Conservation (phyloP, 139 green algal genomes). For the Trebouxia sp. region DNA sequence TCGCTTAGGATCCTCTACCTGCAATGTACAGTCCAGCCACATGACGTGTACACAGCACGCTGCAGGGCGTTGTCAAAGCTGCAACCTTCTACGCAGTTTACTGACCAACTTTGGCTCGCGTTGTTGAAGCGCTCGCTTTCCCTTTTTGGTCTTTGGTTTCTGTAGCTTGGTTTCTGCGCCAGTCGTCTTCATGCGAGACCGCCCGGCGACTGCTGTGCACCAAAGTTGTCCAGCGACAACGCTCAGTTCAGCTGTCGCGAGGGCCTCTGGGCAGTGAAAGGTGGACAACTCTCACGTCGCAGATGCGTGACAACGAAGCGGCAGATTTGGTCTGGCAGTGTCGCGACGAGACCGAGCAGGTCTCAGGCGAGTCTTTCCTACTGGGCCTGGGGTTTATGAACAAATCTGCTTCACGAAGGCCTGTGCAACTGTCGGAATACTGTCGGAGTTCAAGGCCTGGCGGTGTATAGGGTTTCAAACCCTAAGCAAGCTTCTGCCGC, state of each 20-base stretch:
- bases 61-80: constrained; percentile 11
- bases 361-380: too few relatives aligned
- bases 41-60: constrained; percentile 27
- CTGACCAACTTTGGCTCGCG: constrained; percentile 79
- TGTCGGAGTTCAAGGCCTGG: not conserved
- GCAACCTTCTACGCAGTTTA: constrained; percentile 37
- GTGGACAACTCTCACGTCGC: too few relatives aligned
- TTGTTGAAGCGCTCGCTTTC: constrained; percentile 66
- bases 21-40: constrained; percentile 12
- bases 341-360: too few relatives aligned
- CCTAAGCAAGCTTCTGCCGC: too few relatives aligned
- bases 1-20: constrained; percentile 82
- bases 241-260: too few relatives aligned
- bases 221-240: too few relatives aligned
- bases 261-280: too few relatives aligned
- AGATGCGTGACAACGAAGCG: too few relatives aligned
- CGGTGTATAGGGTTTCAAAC: not conserved
- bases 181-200: not conserved
- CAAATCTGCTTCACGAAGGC: too few relatives aligned
- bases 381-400: too few relatives aligned
- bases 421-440: not conserved
- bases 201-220: not conserved
- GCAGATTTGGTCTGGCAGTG: too few relatives aligned
- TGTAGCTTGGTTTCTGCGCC: constrained; percentile 7
- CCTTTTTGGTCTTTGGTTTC: constrained; percentile 72